phyloP scores from a whole-genome alignment of 2,329 filamentous ascomycete species.

The Pseudogymnoascus sp. region DNA sequence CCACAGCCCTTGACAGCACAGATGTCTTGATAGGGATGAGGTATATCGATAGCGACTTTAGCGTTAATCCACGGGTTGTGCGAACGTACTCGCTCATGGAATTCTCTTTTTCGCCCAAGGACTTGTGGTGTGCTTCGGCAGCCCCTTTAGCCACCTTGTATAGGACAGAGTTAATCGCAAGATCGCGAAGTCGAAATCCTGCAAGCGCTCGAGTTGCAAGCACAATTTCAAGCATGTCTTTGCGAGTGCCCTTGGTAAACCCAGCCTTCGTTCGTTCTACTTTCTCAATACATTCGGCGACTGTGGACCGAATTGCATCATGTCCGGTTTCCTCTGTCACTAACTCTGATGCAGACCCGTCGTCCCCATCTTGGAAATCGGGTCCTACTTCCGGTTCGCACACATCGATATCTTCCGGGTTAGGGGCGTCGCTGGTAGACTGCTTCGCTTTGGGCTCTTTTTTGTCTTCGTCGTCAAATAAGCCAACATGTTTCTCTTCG shows the following conservation, averaged over 20 bases:
- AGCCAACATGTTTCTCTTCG: slow-evolving; percentile 17
- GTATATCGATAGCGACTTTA: slow-evolving; percentile 49
- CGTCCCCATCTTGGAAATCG: background rate
- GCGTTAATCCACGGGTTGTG: slow-evolving; percentile 49
- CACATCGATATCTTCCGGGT: slow-evolving; percentile 31
- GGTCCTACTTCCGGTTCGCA: slow-evolving; percentile 22
- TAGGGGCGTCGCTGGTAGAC: slow-evolving; percentile 12
- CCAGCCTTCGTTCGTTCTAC: background rate
- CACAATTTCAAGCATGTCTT: background rate
- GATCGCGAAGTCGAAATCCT: background rate
- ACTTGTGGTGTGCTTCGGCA: background rate
- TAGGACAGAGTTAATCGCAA: background rate
- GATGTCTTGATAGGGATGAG: slow-evolving; percentile 54
- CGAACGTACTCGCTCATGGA: slow-evolving; percentile 47
- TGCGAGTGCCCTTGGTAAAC: background rate
- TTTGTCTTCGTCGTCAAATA: slow-evolving; percentile 19
- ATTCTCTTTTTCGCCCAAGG: background rate
- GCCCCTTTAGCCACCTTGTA: background rate
- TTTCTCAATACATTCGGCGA: background rate
- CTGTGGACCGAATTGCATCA: background rate
- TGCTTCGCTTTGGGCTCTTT: background rate
- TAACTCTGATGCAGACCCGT: background rate
- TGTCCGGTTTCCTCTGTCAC: background rate
- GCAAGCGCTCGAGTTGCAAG: background rate
- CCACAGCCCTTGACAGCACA: slow-evolving; percentile 48